Evolutionary conservation across 768 basidiomycete species (phyloP), one percentile per base, ranked within the genome.

Genomic region (Lactarius deliciosus): DNA sequence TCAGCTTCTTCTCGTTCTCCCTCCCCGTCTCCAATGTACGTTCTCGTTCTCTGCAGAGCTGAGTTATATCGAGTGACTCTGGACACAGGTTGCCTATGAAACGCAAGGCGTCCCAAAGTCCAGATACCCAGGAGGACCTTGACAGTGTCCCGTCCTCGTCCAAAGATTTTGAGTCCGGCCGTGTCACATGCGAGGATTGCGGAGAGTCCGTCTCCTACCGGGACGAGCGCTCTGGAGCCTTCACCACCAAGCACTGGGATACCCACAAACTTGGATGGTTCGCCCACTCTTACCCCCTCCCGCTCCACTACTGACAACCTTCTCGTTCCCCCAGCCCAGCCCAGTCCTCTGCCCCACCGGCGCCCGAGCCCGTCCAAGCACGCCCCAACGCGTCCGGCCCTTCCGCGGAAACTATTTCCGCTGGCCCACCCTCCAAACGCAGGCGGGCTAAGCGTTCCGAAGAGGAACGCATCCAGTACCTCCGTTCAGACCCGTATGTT

Each of bases 401-500:
- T 36, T 47, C 65, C 6, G n/a, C 65, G 0, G 68, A 67, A 36
- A 9, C 43, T 30, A 25, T 32, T 32, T 55, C 59, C 36, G 32
- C 55, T 3, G 71, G 43, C 47, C 72, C 72, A 36, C 72, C 71
- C 2, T 65, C 72, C 16, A 90, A 90, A 72, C 85, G 88, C 22
- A 84, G 89, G 5, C 82, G 90, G 38, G 87, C 89, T 0, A 91
- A 91, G 72, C 83, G 90, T 43, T 87, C 89, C 0, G 90, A 92
- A 68, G 88, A 89, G 45, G 89, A 90, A 66, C 86, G 89, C 22
- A 90, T 90, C 69, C 83, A 86, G 55, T 90, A 90, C 62, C 72
- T 83, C 65, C 82, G 85, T 57, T 79, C 82, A 0, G 90, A 92
- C 73, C 88, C 88, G 18, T 90, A 91, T 71, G 89, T 92, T 50